These are phyloP conservation scores for Anthostomella pinea DNA, from an alignment of 2,329 filamentous ascomycete genomes.

Conservation along the genomic window DNA sequence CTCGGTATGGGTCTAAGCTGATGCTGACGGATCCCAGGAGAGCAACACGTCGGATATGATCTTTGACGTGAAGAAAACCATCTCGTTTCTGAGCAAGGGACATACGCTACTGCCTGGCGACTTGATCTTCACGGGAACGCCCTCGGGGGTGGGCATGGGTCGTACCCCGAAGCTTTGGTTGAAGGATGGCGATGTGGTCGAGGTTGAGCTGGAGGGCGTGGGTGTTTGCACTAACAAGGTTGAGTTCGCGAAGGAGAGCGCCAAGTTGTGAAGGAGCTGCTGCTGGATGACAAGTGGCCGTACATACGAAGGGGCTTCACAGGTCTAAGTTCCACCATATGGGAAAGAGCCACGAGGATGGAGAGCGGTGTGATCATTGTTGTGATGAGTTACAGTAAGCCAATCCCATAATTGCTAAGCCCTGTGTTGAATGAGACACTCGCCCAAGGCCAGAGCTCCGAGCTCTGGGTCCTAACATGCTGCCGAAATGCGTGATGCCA, in stretches of 20 bases:
- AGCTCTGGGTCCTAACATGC: too few relatives aligned
- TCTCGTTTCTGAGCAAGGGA: conserved; percentile 59
- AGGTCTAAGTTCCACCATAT: too few relatives aligned
- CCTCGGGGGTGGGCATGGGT: conserved; percentile 69
- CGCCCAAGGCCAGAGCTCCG: too few relatives aligned
- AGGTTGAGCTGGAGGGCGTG: conserved; percentile 65
- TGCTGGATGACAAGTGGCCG: not conserved
- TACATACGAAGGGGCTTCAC: not conserved
- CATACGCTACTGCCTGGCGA: conserved; percentile 63
- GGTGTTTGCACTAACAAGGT: conserved; percentile 57
- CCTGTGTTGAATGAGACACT: too few relatives aligned
- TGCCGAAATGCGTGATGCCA: too few relatives aligned
- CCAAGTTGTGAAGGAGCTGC: conserved; percentile 32
- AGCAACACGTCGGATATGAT: conserved; percentile 61
- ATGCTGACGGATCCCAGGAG: conserved; percentile 37
- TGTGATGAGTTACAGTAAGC: too few relatives aligned
- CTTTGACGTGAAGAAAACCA: conserved; percentile 57
- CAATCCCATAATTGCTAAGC: too few relatives aligned
- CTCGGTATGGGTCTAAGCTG: conserved; percentile 5
- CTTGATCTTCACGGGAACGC: conserved; percentile 66
- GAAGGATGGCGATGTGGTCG: conserved; percentile 67
- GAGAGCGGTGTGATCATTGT: too few relatives aligned
- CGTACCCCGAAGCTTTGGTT: conserved; percentile 65
- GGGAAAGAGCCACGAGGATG: too few relatives aligned
- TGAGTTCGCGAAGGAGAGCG: conserved; percentile 37